Evolutionary conservation across 2,329 filamentous ascomycete species (phyloP), one percentile per base, ranked within the genome.

Genomic region (Penicillium olsonii): DNA sequence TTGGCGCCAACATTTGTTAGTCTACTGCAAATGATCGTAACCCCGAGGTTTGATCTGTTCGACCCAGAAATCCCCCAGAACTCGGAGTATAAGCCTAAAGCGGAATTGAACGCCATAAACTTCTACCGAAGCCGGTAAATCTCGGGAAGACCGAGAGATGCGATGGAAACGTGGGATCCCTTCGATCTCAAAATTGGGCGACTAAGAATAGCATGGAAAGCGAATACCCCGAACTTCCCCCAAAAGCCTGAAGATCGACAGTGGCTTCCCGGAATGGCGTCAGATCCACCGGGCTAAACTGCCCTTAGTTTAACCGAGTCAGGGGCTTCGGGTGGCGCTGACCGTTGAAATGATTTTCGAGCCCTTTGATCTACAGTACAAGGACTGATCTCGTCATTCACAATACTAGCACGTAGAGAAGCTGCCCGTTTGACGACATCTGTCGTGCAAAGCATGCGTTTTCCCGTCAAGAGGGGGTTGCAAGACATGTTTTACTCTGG

Each of bases 401-500:
- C n/a, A n/a, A n/a, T n/a, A n/a, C n/a, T n/a, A n/a, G n/a, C n/a
- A n/a, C n/a, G n/a, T 10, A 22, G 2, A 15, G 34, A 31, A 14
- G 11, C 11, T 5, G 15, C n/a, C 15, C 31, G 5, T 20, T 33
- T 37, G 33, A 15, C 22, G 26, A 15, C 24, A 26, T 18, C 4
- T 38, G 26, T 43, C 42, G 39, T 29, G 17, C 27, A 43, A 42
- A 42, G 20, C 24, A 37, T 37, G 40, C 33, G 38, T 35, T n/a
- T 12, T 17, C 29, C 11, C n/a, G 8, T 14, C 22, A 19, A 40
- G 29, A 48, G 38, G 43, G 35, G 35, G 29, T 39, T 49, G 37
- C 42, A 51, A 58, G 54, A 53, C 55, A 55, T 58, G 55, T 56
- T 45, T 53, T 54, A 49, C 37, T 37, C 42, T 38, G 17, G 26